Conservation (phyloP, 306 rosid genomes). For the Quercus berberidifolia region DNA sequence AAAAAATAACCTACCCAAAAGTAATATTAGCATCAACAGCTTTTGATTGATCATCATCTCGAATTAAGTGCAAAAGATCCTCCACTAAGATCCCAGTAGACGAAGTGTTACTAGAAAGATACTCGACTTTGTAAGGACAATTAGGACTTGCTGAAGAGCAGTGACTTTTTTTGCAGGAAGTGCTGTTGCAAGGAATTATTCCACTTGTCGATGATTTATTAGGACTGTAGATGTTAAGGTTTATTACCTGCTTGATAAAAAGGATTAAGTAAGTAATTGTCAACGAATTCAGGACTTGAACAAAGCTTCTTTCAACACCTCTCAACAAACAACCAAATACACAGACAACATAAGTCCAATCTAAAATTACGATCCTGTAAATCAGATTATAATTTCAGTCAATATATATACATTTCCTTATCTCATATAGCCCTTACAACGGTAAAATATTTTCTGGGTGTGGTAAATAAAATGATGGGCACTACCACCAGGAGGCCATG, state of each 20-base stretch:
- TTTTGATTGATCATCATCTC: conserved; percentile 43
- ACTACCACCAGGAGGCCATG: no score
- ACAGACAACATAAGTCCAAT: no score
- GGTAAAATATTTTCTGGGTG: neutral
- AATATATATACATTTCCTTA: neutral
- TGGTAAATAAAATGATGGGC: neutral
- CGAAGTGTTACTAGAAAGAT: conserved; percentile 63
- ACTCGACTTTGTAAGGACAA: conserved; percentile 52
- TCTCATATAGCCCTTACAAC: neutral
- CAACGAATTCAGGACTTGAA: conserved; percentile 17
- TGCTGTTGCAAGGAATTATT: conserved; percentile 56
- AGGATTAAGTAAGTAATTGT: conserved; percentile 17
- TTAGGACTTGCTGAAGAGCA: conserved; percentile 48
- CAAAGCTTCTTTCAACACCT: conserved; percentile 3
- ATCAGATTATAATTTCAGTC: neutral
- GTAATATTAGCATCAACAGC: conserved; percentile 41
- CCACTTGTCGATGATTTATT: conserved; percentile 64
- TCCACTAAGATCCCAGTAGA: conserved; percentile 71
- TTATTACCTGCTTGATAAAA: conserved; percentile 27
- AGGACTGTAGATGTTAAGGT: conserved; percentile 60
- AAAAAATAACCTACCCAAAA: conserved; percentile 59
- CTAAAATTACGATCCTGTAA: neutral
- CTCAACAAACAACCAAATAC: neutral
- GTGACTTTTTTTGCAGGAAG: conserved; percentile 36
- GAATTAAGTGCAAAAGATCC: conserved; percentile 67